Evolutionary conservation across 768 basidiomycete genomes (phyloP).

Genomic region (Suillus subaureus): DNA sequence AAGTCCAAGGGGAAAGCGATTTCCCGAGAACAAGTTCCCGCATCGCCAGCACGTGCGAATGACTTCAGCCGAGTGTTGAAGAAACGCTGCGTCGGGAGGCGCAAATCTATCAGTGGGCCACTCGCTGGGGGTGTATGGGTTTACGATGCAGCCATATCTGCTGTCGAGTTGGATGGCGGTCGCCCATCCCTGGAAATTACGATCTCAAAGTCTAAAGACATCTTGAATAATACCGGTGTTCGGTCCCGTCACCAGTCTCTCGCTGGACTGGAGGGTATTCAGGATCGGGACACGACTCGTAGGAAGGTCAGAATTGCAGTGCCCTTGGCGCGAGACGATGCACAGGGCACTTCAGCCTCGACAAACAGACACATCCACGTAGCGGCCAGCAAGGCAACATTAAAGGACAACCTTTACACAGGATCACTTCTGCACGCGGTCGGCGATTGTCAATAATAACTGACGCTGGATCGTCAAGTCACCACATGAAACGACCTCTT

Average conservation of each 20-base stretch:
- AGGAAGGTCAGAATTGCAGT: constrained; percentile 23
- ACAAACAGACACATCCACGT: too few relatives aligned
- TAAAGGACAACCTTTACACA: neutral
- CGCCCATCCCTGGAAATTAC: constrained; percentile 25
- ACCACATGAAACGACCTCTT: constrained; percentile 1
- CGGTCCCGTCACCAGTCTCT: constrained; percentile 31
- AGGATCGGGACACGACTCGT: constrained; percentile 11
- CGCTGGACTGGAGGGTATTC: constrained; percentile 20
- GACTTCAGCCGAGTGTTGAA: constrained; percentile 43
- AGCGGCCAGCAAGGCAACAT: neutral
- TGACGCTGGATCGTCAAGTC: neutral
- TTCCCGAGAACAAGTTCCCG: neutral
- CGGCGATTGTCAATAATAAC: neutral
- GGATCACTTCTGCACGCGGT: neutral
- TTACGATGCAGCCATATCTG: constrained; percentile 53
- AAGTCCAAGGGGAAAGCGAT: constrained; percentile 15
- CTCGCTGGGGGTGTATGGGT: constrained; percentile 43
- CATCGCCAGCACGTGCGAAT: constrained; percentile 1
- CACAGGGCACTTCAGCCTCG: neutral
- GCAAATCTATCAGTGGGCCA: constrained; percentile 45
- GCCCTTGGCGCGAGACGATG: constrained; percentile 16
- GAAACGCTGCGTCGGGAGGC: constrained; percentile 56
- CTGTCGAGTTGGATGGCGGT: constrained; percentile 34
- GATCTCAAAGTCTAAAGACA: constrained; percentile 14
- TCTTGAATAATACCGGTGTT: neutral